These are phyloP conservation scores for Sphaceloma murrayae DNA, from an alignment of 2,329 filamentous ascomycete genomes.

Conservation along the genomic window DNA sequence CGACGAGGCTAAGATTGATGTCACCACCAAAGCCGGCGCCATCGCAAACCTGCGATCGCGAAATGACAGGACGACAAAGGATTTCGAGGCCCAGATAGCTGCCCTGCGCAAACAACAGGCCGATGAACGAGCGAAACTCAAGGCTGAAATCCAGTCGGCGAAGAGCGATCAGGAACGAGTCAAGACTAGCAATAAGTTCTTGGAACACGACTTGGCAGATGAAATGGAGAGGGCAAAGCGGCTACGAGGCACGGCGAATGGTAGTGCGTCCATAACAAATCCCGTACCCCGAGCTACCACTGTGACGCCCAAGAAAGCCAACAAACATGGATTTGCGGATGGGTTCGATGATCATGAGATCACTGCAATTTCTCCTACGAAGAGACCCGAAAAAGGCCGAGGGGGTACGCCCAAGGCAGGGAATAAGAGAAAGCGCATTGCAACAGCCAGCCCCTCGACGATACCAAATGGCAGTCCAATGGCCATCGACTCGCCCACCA, in stretches of 20 bases:
- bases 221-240: slow-evolving; percentile 41
- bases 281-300: slow-evolving; percentile 25
- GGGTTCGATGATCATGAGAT: slow-evolving; percentile 66
- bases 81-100: slow-evolving; percentile 54
- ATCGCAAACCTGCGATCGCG: slow-evolving; percentile 66
- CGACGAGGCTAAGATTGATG: slow-evolving; percentile 37
- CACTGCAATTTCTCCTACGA: slow-evolving; percentile 46
- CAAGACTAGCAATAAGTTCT: slow-evolving; percentile 61
- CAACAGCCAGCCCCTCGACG: slow-evolving; percentile 55
- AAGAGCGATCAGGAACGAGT: slow-evolving; percentile 55
- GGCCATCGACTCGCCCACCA: not conserved
- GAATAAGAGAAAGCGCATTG: slow-evolving; percentile 58
- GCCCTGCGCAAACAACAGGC: slow-evolving; percentile 53
- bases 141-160: slow-evolving; percentile 55
- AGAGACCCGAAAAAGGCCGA: slow-evolving; percentile 38
- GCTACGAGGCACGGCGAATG: slow-evolving; percentile 24
- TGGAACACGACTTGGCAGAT: slow-evolving; percentile 62
- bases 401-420: slow-evolving; percentile 51
- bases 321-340: slow-evolving; percentile 54
- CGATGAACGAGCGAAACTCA: slow-evolving; percentile 55
- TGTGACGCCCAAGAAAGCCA: slow-evolving; percentile 55
- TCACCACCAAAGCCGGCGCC: slow-evolving; percentile 59
- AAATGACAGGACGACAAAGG: slow-evolving; percentile 50
- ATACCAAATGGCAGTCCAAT: slow-evolving; percentile 21
- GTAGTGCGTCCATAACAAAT: slow-evolving; percentile 17